Conservation (phyloP, 495 filamentous ascomycete species). For the Lasiosphaeria ovina region DNA sequence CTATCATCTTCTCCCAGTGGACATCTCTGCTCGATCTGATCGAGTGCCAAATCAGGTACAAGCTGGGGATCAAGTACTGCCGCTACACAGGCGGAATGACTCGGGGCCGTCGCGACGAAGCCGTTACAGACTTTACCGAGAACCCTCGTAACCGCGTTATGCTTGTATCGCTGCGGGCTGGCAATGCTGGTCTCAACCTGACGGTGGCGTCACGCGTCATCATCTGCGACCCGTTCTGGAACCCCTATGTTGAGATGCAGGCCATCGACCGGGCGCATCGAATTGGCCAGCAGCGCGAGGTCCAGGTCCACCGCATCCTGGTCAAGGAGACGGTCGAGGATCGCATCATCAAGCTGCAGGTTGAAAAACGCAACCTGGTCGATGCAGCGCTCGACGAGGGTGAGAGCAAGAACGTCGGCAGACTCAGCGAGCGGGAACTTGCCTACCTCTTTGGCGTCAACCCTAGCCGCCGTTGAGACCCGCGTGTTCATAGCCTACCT, state of each 20-base stretch:
- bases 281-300: slow-evolving; percentile 74
- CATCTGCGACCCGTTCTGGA: slow-evolving; percentile 95
- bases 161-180: slow-evolving; percentile 85
- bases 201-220: slow-evolving; percentile 85
- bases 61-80: slow-evolving; percentile 55
- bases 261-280: slow-evolving; percentile 92
- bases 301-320: slow-evolving; percentile 78
- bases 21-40: slow-evolving; percentile 90
- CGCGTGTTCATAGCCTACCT: neutral
- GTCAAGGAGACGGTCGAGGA: slow-evolving; percentile 83
- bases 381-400: slow-evolving; percentile 81
- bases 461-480: neutral
- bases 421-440: slow-evolving; percentile 63
- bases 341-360: slow-evolving; percentile 81
- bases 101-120: slow-evolving; percentile 61
- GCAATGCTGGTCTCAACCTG: slow-evolving; percentile 89
- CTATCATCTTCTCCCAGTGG: slow-evolving; percentile 91
- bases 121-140: slow-evolving; percentile 72
- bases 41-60: slow-evolving; percentile 75
- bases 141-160: slow-evolving; percentile 67
- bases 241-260: slow-evolving; percentile 92
- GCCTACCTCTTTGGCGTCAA: slow-evolving; percentile 59
- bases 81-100: slow-evolving; percentile 90
- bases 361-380: slow-evolving; percentile 77
- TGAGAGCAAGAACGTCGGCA: slow-evolving; percentile 59